Base-by-base conservation (phyloP, 192 early-diverging fungal species). In the Allomyces javanicus region DNA sequence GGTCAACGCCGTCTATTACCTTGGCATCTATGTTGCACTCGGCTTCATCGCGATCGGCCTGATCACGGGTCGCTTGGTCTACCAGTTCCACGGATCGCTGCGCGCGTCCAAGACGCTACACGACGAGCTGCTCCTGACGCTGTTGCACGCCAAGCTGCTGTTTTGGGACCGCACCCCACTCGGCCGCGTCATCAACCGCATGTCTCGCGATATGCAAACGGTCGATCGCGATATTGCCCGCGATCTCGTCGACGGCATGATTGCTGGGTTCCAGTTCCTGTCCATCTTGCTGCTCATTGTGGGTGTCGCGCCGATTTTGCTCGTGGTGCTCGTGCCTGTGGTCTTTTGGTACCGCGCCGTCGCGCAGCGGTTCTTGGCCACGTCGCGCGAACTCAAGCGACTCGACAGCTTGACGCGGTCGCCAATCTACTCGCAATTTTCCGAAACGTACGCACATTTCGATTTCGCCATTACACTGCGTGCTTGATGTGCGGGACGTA, bases 131-230 rank as follows among this genome's bases (percentile, higher is more conserved):
- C 64, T 90, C 33, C 72, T 68, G 10, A 66, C 77, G 27, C 75
- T 90, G 26, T 66, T 84, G 27, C 81, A 77, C 25, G 86, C 89
- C 9, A 86, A 85, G 69, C 77, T 93, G 45, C 83, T 86, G 25
- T 96, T 96, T 81, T 96, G 90, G 73, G 91, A 94, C 70, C 85
- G 83, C n/a, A 91, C 88, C 21, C 94, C 94, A 9, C 76, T 91
- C n/a, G 92, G 92, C 25, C 82, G 87, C 24, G 85, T 93, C 63
- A 85, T 89, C 73, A 97, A 96, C 73, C 75, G 96, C 40, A 94
- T 93, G 69, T 88, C 88, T 24, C 85, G 87, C 11, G 92, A 97
- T 74, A 87, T 95, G 72, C 85, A 86, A 23, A 84, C 86, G 1
- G 76, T 95, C 67, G 92, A 94, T 70, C 82, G 84, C 62, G 67